A percentile compares a stretch with the other conserved stretches of the same genome.
Evolutionary conservation across 2,329 filamentous ascomycete genomes (phyloP).

Genomic region (Fulvia fulva): DNA sequence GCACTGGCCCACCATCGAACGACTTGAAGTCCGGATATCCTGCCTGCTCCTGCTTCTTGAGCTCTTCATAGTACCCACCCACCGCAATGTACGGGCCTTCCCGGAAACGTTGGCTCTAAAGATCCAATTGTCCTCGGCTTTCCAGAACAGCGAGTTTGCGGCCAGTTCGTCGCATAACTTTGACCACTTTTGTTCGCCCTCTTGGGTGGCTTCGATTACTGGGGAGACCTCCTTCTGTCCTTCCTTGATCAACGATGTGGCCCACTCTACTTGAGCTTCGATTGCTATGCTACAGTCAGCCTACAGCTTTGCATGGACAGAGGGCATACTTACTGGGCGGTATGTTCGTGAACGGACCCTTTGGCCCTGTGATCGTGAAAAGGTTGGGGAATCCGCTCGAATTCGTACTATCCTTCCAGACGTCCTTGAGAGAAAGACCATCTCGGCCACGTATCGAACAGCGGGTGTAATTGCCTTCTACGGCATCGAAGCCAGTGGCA

Average conservation of each 20-base stretch:
- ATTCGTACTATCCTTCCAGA: constrained; percentile 32
- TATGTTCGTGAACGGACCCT: constrained; percentile 39
- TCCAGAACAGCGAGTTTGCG: constrained; percentile 27
- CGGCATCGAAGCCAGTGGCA: constrained; percentile 44
- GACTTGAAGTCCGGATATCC: constrained; percentile 23
- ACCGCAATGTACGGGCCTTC: constrained; percentile 24
- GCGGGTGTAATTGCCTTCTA: constrained; percentile 34
- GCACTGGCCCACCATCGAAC: constrained; percentile 3
- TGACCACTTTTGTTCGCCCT: constrained; percentile 30
- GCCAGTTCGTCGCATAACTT: constrained; percentile 26
- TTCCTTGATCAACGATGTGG: constrained; percentile 21
- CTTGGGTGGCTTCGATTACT: constrained; percentile 26
- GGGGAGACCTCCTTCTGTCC: constrained; percentile 17
- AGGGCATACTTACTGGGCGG: constrained; percentile 21
- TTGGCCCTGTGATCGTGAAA: constrained; percentile 39
- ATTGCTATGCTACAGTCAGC: constrained; percentile 22
- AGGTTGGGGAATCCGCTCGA: constrained; percentile 37
- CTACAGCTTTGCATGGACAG: background rate
- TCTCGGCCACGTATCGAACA: constrained; percentile 32
- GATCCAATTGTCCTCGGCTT: constrained; percentile 30
- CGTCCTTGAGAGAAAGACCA: constrained; percentile 29
- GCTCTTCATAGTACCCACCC: constrained; percentile 20
- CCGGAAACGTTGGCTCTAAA: constrained; percentile 30
- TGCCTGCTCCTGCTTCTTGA: constrained; percentile 15
- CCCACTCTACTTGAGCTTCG: constrained; percentile 34